Conservation (phyloP, 208 protist species). For the Trypanosoma boissoni region DNA sequence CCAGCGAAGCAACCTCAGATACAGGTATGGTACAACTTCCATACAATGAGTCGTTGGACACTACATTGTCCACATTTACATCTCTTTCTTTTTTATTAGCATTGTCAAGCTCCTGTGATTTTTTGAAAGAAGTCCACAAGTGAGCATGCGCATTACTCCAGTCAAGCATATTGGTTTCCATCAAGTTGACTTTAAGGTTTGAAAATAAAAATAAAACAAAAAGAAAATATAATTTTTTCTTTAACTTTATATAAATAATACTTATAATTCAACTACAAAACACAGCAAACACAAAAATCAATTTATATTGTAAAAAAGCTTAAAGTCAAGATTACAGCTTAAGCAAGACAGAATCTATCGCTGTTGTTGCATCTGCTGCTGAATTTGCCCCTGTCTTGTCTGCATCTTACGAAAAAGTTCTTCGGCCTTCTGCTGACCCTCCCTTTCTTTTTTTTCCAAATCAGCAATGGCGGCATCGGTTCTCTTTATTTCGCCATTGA, state of each 20-base stretch:
- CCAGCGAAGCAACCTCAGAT: conserved; percentile 5
- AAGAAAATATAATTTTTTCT: neutral
- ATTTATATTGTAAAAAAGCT: neutral
- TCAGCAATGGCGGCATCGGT: conserved; percentile 79
- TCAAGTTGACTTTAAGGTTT: conserved; percentile 10
- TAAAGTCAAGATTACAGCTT: neutral
- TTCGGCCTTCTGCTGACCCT: conserved; percentile 68
- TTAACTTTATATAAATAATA: neutral
- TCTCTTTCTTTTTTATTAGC: neutral
- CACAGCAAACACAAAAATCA: neutral
- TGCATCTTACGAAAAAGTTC: conserved; percentile 87
- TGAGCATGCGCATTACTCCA: conserved; percentile 45
- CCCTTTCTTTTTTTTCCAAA: conserved; percentile 71
- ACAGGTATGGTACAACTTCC: neutral
- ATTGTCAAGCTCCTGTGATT: conserved; percentile 5
- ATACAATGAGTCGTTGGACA: neutral
- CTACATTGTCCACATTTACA: conserved; percentile 1
- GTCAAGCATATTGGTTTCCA: conserved; percentile 26
- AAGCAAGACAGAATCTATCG: neutral
- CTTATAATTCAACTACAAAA: neutral
- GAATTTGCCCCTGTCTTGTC: conserved; percentile 59
- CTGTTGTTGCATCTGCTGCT: conserved; percentile 66
- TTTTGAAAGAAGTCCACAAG: conserved; percentile 43
- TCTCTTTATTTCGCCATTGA: conserved; percentile 87
- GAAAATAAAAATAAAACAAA: neutral